These are phyloP conservation scores for Pisolithus sp. DNA, from an alignment of 768 basidiomycete genomes.

Conservation along the genomic window DNA sequence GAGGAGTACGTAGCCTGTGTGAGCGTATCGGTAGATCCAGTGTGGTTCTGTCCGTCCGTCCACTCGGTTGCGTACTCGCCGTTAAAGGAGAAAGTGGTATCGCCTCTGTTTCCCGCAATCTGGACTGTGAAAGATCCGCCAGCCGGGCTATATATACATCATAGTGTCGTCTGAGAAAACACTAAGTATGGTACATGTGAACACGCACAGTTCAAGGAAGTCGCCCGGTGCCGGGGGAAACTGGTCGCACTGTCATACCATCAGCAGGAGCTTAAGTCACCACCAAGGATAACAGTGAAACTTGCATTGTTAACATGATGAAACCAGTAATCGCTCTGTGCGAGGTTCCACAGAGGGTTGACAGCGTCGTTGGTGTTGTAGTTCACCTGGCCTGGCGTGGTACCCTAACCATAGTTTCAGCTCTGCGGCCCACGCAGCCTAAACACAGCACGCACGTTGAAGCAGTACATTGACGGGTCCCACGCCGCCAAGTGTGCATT, in stretches of 20 bases:
- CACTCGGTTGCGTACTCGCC: slow-evolving; percentile 35
- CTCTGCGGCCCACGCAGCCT: neutral
- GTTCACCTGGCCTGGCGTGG: slow-evolving; percentile 19
- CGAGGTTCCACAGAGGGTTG: slow-evolving; percentile 37
- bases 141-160: slow-evolving; percentile 36
- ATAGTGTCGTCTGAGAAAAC: neutral
- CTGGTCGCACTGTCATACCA: slow-evolving; percentile 34
- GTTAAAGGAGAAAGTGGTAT: slow-evolving; percentile 39
- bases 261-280: slow-evolving; percentile 28
- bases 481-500: slow-evolving; percentile 40
- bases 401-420: slow-evolving; percentile 21
- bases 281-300: slow-evolving; percentile 20
- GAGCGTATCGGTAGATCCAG: slow-evolving; percentile 20
- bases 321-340: slow-evolving; percentile 39
- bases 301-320: slow-evolving; percentile 15
- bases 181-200: no score
- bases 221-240: slow-evolving; percentile 38
- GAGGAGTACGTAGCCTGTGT: slow-evolving; percentile 12
- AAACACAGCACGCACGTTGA: slow-evolving; percentile 27
- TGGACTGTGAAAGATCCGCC: slow-evolving; percentile 44
- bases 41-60: slow-evolving; percentile 42
- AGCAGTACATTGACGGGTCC: slow-evolving; percentile 40
- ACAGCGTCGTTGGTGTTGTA: slow-evolving; percentile 36
- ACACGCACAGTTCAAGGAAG: slow-evolving; percentile 39
- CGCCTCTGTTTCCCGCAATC: slow-evolving; percentile 43